phyloP scores from a whole-genome alignment of 306 rosid genomes.

The Quercus suber region DNA sequence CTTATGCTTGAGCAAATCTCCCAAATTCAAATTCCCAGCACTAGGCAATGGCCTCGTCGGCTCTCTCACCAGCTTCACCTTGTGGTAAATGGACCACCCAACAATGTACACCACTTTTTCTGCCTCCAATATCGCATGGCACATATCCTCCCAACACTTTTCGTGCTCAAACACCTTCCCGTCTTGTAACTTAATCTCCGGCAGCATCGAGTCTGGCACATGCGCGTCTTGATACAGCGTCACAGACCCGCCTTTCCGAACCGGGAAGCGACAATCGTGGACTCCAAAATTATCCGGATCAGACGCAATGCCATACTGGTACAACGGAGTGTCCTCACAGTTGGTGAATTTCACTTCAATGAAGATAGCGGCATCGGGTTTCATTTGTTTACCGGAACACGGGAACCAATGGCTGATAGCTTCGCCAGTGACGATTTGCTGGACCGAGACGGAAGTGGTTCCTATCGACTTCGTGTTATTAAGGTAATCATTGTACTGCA shows the following conservation, averaged over 20 bases:
- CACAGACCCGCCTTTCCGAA: constrained; percentile 67
- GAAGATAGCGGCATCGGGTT: constrained; percentile 66
- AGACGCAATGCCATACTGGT: constrained; percentile 28
- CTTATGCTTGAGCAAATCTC: constrained; percentile 87
- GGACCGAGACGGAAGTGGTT: constrained; percentile 55
- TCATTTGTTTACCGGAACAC: constrained; percentile 71
- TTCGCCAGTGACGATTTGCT: constrained; percentile 49
- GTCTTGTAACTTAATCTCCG: constrained; percentile 55
- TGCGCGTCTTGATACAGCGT: constrained; percentile 98
- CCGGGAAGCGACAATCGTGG: constrained; percentile 70
- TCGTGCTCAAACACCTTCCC: constrained; percentile 52
- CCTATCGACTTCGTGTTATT: constrained; percentile 75
- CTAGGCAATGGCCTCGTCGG: constrained; percentile 69
- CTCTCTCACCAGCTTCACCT: constrained; percentile 86
- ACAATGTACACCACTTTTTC: constrained; percentile 80
- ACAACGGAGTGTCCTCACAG: constrained; percentile 65
- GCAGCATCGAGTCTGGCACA: constrained; percentile 55
- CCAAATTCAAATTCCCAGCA: constrained; percentile 81
- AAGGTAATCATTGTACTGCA: constrained; percentile 71
- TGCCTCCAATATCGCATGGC: constrained; percentile 87
- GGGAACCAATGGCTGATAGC: constrained; percentile 73
- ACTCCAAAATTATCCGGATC: constrained; percentile 50
- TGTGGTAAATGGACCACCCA: constrained; percentile 87
- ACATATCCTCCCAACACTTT: constrained; percentile 94
- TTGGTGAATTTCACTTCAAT: constrained; percentile 72